Base-by-base conservation (phyloP, 768 basidiomycete species). In the Rhodotorula taiwanensis region DNA sequence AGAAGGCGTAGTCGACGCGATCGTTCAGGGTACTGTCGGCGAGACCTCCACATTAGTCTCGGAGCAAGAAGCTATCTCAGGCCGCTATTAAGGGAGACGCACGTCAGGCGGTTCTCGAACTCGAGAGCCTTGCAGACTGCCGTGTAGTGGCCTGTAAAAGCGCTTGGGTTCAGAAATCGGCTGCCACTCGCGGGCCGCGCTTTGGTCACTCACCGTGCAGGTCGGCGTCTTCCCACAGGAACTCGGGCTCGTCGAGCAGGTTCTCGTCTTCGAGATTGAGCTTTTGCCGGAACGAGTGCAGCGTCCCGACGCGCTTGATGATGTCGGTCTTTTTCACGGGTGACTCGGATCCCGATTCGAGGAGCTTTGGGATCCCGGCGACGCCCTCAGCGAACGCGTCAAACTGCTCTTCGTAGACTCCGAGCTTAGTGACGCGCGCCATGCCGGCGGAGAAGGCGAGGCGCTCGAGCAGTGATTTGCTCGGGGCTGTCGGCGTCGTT, bases 181-280 rank as follows among this genome's bases (percentile, higher is more conserved):
- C 39, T 41, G 13, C 41, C 13, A 11, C 41, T 41, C 41, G n/a
- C n/a, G n/a, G n/a, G n/a, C n/a, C n/a, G n/a, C n/a, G n/a, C n/a
- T n/a, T n/a, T n/a, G n/a, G n/a, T n/a, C n/a, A n/a, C n/a, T n/a
- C 33, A 51, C 88, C 80, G 78, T 97, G 93, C 9, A 97, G 80
- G 65, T 86, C 87, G 1, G 92, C 89, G 73, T 95, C 89, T 23
- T 86, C 81, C 93, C 94, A 98, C 74, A 95, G 92, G 69, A 97
- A 86, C 75, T 95, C 88, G 0, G 88, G 89, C 1, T 85, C 84
- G 72, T 93, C 91, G 51, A 84, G 84, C 72, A 91, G 89, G 71
- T 90, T 93, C 73, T 90, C 87, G 49, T 86, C 80, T 71, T 88
- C 90, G 55, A 97, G 82, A 71, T 95, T 97, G 33, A 95, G 79